A percentile compares a stretch with the other conserved stretches of the same genome.
Evolutionary conservation across 768 basidiomycete genomes (phyloP).

Genomic region (Russula vinacea): DNA sequence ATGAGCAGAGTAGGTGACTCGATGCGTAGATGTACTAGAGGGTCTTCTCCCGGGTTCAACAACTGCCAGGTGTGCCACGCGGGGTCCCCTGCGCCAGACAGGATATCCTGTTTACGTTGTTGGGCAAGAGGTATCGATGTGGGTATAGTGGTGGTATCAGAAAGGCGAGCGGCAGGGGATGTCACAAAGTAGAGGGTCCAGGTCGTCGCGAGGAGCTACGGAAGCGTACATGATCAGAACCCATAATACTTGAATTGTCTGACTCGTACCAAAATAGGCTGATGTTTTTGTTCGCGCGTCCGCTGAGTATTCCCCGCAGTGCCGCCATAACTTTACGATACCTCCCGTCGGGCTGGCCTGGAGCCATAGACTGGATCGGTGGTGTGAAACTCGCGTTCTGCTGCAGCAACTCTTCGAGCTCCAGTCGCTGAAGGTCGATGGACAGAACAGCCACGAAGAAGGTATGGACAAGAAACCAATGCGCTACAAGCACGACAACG

Average conservation of each 20-base stretch:
- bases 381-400: slow-evolving; percentile 62
- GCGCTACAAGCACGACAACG: slow-evolving; percentile 89
- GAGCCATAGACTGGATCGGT: slow-evolving; percentile 35
- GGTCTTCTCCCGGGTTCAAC: slow-evolving; percentile 64
- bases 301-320: slow-evolving; percentile 51
- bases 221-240: slow-evolving; percentile 5
- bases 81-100: slow-evolving; percentile 38
- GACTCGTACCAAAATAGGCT: slow-evolving; percentile 68
- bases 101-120: slow-evolving; percentile 24
- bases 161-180: slow-evolving; percentile 41
- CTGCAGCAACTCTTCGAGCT: slow-evolving; percentile 83
- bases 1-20: slow-evolving; percentile 78
- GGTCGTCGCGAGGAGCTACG: slow-evolving; percentile 72
- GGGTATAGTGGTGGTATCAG: slow-evolving; percentile 26
- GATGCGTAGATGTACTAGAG: slow-evolving; percentile 71
- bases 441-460: slow-evolving; percentile 94
- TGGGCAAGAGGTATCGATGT: slow-evolving; percentile 22
- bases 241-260: background rate
- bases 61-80: slow-evolving; percentile 73
- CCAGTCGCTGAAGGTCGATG: slow-evolving; percentile 92
- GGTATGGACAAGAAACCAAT: slow-evolving; percentile 96
- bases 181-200: slow-evolving; percentile 74
- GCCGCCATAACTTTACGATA: slow-evolving; percentile 44
- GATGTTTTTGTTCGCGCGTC: slow-evolving; percentile 72
- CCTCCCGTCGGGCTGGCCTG: slow-evolving; percentile 38